phyloP scores from a whole-genome alignment of 148 eudicot genomes.

The Chenopodium album region DNA sequence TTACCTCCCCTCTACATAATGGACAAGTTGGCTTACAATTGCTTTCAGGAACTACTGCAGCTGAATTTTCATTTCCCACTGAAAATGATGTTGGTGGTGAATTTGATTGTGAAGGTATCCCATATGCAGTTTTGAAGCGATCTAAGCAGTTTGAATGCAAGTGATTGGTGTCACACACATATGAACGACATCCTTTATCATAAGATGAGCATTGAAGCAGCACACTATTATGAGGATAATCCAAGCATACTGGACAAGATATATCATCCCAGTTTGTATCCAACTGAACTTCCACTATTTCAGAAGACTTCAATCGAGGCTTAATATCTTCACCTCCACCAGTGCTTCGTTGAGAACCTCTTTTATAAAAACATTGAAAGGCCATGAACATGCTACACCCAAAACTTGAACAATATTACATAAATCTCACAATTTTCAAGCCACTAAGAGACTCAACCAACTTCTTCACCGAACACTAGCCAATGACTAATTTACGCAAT shows the following conservation, averaged over 20 bases:
- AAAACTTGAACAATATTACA: conserved; percentile 19
- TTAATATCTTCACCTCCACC: conserved; percentile 28
- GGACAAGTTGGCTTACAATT: conserved; percentile 73
- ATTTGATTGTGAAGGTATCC: conserved; percentile 46
- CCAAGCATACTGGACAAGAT: conserved; percentile 90
- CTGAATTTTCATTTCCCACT: conserved; percentile 30
- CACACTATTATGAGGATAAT: conserved; percentile 85
- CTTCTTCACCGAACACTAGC: conserved; percentile 1
- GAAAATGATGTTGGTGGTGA: conserved; percentile 39
- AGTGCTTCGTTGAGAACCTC: conserved; percentile 34
- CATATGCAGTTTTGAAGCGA: conserved; percentile 77
- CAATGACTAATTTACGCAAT: background rate
- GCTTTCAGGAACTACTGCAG: conserved; percentile 28
- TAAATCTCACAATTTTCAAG: conserved; percentile 12
- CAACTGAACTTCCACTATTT: conserved; percentile 49
- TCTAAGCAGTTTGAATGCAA: conserved; percentile 94
- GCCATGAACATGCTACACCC: conserved; percentile 36
- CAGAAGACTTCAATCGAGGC: conserved; percentile 30
- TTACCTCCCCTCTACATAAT: conserved; percentile 85
- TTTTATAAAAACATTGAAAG: conserved; percentile 46
- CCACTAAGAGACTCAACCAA: conserved; percentile 10
- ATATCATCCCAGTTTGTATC: conserved; percentile 68
- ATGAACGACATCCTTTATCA: conserved; percentile 82
- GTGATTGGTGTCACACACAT: conserved; percentile 86
- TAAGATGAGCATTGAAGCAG: conserved; percentile 92